Conservation (phyloP, 169 alveolate genomes). For the Cyclospora cayetanensis region DNA sequence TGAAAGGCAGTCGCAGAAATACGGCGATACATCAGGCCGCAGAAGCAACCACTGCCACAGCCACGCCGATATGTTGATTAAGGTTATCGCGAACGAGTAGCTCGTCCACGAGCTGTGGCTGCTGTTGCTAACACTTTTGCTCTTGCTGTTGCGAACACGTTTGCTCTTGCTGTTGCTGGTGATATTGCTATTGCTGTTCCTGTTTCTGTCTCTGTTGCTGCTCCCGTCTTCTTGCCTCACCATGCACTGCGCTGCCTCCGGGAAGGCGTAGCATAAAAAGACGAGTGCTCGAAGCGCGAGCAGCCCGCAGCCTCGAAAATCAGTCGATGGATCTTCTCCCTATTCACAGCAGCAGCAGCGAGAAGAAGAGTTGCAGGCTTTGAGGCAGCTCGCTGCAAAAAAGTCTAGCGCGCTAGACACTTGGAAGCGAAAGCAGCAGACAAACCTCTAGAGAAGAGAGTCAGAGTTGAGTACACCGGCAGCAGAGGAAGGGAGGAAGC, state of each 20-base stretch:
- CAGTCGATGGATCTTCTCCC: neutral
- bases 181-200: constrained; percentile 16
- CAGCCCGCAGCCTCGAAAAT: neutral
- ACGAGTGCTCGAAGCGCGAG: neutral
- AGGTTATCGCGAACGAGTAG: neutral
- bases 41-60: neutral
- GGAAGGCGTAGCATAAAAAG: neutral
- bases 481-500: neutral
- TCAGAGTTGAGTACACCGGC: neutral
- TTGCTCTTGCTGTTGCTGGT: constrained; percentile 12
- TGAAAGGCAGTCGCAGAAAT: neutral
- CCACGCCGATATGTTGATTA: constrained; percentile 27
- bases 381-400: neutral
- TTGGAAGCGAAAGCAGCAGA: too few species aligned
- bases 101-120: neutral
- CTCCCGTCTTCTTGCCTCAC: too few species aligned
- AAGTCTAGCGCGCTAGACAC: too few species aligned
- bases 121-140: neutral
- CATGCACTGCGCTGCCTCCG: neutral
- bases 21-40: neutral
- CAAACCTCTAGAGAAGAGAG: too few species aligned
- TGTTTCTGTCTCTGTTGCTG: neutral
- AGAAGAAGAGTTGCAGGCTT: neutral
- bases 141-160: neutral
- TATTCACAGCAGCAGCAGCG: neutral